Conservation (phyloP, 371 early-diverging fungal genomes). For the Mucor racemosus region DNA sequence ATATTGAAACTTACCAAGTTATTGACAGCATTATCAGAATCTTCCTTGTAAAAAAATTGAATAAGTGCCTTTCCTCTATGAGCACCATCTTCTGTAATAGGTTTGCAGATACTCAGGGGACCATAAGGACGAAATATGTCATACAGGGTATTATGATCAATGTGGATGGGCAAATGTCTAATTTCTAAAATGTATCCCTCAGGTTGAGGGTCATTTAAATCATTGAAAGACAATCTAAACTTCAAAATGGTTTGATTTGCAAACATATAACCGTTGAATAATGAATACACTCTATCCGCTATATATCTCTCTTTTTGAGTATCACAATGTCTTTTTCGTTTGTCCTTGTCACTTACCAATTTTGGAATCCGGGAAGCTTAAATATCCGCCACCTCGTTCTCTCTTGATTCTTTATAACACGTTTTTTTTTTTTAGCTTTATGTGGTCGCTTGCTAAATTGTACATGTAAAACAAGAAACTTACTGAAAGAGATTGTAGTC, state of each 20-base stretch:
- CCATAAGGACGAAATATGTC: constrained; percentile 49
- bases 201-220: constrained; percentile 28
- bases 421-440: constrained; percentile 17
- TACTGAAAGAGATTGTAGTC: constrained; percentile 26
- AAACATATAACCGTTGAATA: constrained; percentile 40
- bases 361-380: constrained; percentile 36
- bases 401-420: constrained; percentile 28
- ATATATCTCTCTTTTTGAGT: background rate
- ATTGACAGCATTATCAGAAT: constrained; percentile 33
- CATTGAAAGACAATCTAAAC: constrained; percentile 28
- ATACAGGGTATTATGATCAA: constrained; percentile 36
- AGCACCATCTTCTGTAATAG: constrained; percentile 27
- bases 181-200: constrained; percentile 37
- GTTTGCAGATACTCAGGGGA: constrained; percentile 38
- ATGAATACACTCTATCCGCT: constrained; percentile 47
- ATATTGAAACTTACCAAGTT: constrained; percentile 31
- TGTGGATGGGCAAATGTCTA: constrained; percentile 29
- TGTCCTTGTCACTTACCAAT: constrained; percentile 27
- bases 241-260: constrained; percentile 29
- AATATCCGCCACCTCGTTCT: constrained; percentile 39
- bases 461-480: background rate
- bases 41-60: constrained; percentile 40
- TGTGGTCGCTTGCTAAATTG: background rate
- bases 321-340: constrained; percentile 1
- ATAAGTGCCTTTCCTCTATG: constrained; percentile 35